These are phyloP conservation scores for Nakazawaea wickerhamii DNA, from an alignment of 805 yeast species.

Conservation along the genomic window DNA sequence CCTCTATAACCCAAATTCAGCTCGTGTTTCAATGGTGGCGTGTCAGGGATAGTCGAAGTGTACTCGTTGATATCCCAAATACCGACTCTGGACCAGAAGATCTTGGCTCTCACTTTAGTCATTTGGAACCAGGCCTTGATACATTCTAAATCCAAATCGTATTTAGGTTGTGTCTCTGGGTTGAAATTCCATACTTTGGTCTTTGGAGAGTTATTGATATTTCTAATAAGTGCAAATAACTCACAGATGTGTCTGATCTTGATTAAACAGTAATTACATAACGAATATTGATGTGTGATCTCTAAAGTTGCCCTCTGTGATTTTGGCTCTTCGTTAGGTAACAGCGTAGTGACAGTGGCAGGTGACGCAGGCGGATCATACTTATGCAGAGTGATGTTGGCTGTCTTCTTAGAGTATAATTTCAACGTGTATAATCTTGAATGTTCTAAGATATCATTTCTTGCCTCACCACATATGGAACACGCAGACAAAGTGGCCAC, in stretches of 20 bases:
- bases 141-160: constrained; percentile 15
- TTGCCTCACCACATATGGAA: constrained; percentile 75
- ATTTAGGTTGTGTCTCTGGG: constrained; percentile 22
- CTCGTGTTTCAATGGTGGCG: constrained; percentile 1
- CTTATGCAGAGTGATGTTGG: constrained; percentile 14
- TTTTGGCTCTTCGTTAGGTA: constrained; percentile 16
- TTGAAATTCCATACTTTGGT: constrained; percentile 54
- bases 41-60: neutral
- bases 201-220: constrained; percentile 40
- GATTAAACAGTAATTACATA: constrained; percentile 77
- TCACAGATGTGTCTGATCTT: constrained; percentile 82
- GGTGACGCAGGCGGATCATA: constrained; percentile 14
- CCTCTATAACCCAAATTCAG: constrained; percentile 6
- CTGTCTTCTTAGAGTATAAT: constrained; percentile 26
- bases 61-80: constrained; percentile 49
- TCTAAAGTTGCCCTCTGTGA: constrained; percentile 19
- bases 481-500: constrained; percentile 75
- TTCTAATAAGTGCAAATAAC: constrained; percentile 68
- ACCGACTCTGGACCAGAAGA: constrained; percentile 84
- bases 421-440: constrained; percentile 72
- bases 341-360: constrained; percentile 5
- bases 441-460: constrained; percentile 67
- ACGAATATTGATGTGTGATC: constrained; percentile 47
- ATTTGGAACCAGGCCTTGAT: constrained; percentile 59
- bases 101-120: constrained; percentile 57